A percentile compares a stretch with the other conserved stretches of the same genome.
phyloP scores from a whole-genome alignment of 768 basidiomycete genomes.

The Mycena rosella region DNA sequence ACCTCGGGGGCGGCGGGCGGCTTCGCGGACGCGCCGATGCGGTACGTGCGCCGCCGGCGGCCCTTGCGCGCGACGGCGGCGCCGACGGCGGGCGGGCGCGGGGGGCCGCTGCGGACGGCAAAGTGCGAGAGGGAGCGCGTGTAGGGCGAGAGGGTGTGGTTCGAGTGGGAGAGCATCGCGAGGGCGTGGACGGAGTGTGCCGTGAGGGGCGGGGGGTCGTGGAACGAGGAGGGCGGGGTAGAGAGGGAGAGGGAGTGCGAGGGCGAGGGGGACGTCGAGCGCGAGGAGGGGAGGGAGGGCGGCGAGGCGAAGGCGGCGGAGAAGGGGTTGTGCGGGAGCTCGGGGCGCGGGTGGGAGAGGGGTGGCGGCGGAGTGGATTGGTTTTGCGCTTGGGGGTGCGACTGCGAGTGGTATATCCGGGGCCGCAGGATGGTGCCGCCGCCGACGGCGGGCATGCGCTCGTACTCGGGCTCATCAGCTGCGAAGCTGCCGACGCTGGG shows the following conservation, averaged over 20 bases:
- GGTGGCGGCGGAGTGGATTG: constrained; percentile 12
- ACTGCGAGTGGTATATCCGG: constrained; percentile 87
- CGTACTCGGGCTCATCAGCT: constrained; percentile 74
- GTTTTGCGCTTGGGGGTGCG: constrained; percentile 70
- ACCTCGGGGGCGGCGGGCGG: neutral
- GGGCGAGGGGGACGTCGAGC: constrained; percentile 36
- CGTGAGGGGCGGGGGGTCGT: constrained; percentile 68
- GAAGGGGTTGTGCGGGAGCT: constrained; percentile 38
- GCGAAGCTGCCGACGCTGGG: constrained; percentile 54
- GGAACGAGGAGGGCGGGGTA: constrained; percentile 46
- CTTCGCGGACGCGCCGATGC: constrained; percentile 14
- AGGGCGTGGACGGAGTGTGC: constrained; percentile 88
- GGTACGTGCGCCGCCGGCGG: constrained; percentile 32
- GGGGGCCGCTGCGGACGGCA: constrained; percentile 91
- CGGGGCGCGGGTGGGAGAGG: constrained; percentile 37
- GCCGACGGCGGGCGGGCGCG: constrained; percentile 49
- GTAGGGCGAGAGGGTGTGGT: constrained; percentile 95
- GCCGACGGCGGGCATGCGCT: constrained; percentile 92
- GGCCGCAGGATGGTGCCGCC: constrained; percentile 91
- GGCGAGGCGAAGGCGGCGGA: constrained; percentile 33
- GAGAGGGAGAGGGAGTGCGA: constrained; percentile 36
- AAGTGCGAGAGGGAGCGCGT: constrained; percentile 92
- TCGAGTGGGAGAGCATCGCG: constrained; percentile 86
- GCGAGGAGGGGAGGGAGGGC: constrained; percentile 33
- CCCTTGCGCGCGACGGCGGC: constrained; percentile 28